Conservation (phyloP, 1,139 yeast species). For the Lodderomyces theae region DNA sequence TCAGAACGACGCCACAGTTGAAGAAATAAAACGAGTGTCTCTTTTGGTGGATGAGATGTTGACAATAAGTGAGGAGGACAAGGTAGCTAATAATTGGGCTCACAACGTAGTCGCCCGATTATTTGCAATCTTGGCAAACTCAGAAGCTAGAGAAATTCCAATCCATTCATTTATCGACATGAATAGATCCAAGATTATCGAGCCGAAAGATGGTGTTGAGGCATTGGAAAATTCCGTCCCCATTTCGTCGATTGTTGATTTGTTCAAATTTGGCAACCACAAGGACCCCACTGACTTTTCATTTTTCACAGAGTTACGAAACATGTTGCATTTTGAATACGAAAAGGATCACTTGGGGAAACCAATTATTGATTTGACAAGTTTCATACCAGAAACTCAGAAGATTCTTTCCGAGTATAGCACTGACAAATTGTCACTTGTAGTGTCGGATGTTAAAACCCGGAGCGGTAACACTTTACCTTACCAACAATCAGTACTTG, state of each 20-base stretch:
- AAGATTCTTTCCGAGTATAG: conserved; percentile 19
- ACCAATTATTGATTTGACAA: conserved; percentile 21
- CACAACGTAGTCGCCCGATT: conserved; percentile 33
- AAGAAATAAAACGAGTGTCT: conserved; percentile 18
- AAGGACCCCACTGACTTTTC: conserved; percentile 9
- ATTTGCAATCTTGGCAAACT: conserved; percentile 36
- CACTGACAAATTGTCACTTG: conserved; percentile 16
- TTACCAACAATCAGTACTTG: conserved; percentile 42
- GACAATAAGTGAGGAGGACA: conserved; percentile 11
- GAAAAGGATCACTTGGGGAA: conserved; percentile 4
- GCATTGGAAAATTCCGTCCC: conserved; percentile 24
- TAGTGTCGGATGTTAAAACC: conserved; percentile 59
- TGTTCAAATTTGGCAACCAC: conserved; percentile 26
- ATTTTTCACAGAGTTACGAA: conserved; percentile 1
- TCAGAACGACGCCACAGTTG: no score
- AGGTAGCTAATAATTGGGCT: conserved; percentile 33
- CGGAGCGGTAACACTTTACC: conserved; percentile 45
- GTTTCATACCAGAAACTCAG: conserved; percentile 17
- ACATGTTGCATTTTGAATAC: conserved; percentile 10
- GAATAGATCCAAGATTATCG: conserved; percentile 22
- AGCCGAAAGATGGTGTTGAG: conserved; percentile 3
- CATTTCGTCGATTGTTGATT: conserved; percentile 65
- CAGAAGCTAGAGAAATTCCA: conserved; percentile 60
- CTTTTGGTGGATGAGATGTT: conserved; percentile 20
- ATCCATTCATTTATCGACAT: conserved; percentile 52